These are phyloP conservation scores for Cudoniella acicularis DNA, from an alignment of 495 filamentous ascomycete genomes.

Conservation along the genomic window DNA sequence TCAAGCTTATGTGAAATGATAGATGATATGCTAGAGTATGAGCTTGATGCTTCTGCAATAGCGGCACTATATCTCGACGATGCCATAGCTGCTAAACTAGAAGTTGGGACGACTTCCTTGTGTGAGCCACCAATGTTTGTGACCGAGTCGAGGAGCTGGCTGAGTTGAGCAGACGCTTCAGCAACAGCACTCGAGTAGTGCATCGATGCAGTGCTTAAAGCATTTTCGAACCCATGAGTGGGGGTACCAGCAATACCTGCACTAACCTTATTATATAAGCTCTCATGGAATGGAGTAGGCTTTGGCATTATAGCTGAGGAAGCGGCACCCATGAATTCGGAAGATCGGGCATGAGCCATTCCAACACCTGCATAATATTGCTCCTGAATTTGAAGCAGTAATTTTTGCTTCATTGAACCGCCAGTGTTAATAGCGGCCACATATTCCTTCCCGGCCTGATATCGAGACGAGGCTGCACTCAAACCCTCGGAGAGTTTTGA, in stretches of 20 bases:
- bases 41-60: conserved; percentile 37
- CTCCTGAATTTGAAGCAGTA: conserved; percentile 58
- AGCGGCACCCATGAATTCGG: conserved; percentile 66
- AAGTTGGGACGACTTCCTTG: conserved; percentile 9
- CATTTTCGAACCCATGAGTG: conserved; percentile 33
- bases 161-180: conserved; percentile 10
- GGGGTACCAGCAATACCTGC: conserved; percentile 28
- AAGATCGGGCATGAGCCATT: conserved; percentile 71
- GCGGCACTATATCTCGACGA: conserved; percentile 21
- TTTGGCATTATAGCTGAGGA: conserved; percentile 55
- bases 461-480: conserved; percentile 61
- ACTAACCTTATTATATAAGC: conserved; percentile 16
- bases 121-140: conserved; percentile 3
- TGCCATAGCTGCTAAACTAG: conserved; percentile 14
- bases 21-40: conserved; percentile 44
- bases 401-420: conserved; percentile 44
- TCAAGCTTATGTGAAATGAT: conserved; percentile 33
- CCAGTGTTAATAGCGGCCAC: conserved; percentile 51
- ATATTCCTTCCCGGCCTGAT: conserved; percentile 54
- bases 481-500: conserved; percentile 61
- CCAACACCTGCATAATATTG: conserved; percentile 78
- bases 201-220: conserved; percentile 42
- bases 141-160: conserved; percentile 8
- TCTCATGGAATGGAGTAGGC: conserved; percentile 31
- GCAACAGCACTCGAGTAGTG: conserved; percentile 36